These are phyloP conservation scores for Candida methanosorbosa DNA, from an alignment of 805 yeast genomes.

Conservation along the genomic window DNA sequence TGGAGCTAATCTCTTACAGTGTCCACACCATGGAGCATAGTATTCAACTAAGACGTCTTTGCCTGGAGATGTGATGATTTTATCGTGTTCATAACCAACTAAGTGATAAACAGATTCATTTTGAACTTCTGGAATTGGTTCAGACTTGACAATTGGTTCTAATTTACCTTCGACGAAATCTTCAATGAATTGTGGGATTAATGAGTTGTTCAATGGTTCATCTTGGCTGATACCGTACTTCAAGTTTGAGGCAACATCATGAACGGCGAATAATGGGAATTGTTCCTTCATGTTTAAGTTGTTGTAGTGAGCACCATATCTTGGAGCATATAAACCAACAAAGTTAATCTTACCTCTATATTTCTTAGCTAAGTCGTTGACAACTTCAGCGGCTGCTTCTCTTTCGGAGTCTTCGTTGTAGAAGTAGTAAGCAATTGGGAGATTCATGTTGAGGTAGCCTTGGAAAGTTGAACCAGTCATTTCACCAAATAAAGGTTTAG, in stretches of 20 bases:
- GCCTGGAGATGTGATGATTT: constrained; percentile 42
- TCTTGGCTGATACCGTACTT: constrained; percentile 75
- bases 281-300: constrained; percentile 75
- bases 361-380: constrained; percentile 60
- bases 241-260: constrained; percentile 55
- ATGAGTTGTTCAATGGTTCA: constrained; percentile 37
- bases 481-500: constrained; percentile 82
- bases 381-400: constrained; percentile 39
- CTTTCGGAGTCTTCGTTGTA: constrained; percentile 64
- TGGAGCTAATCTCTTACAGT: constrained; percentile 89
- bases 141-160: constrained; percentile 72
- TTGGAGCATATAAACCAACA: constrained; percentile 78
- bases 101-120: constrained; percentile 58
- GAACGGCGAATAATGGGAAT: constrained; percentile 88
- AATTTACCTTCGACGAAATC: constrained; percentile 57
- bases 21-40: constrained; percentile 98
- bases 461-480: constrained; percentile 72
- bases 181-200: constrained; percentile 53
- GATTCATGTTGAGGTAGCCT: constrained; percentile 57
- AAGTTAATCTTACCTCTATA: constrained; percentile 76
- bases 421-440: constrained; percentile 87
- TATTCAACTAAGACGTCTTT: constrained; percentile 82
- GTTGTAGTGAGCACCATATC: constrained; percentile 80
- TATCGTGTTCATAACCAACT: constrained; percentile 79
- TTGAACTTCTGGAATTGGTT: constrained; percentile 78